phyloP scores from a whole-genome alignment of 768 basidiomycete genomes.

The Obba rivulosa region DNA sequence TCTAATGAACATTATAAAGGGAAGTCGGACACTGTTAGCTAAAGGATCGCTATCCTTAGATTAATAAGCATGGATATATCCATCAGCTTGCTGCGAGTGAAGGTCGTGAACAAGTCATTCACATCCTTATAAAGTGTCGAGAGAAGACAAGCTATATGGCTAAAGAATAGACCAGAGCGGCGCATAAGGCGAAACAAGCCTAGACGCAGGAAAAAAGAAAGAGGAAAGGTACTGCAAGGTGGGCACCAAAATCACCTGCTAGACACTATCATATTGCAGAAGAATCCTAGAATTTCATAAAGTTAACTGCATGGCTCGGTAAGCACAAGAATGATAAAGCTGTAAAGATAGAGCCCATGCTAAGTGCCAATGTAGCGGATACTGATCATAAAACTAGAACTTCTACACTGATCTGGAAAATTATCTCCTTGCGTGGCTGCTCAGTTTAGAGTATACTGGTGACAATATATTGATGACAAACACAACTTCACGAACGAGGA shows the following conservation, averaged over 20 bases:
- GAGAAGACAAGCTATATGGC: background rate
- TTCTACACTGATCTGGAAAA: conserved; percentile 26
- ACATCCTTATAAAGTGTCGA: background rate
- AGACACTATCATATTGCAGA: conserved; percentile 22
- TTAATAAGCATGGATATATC: background rate
- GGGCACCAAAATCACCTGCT: conserved; percentile 3
- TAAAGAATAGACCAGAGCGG: background rate
- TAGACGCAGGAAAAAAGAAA: background rate
- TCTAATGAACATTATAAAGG: conserved; percentile 4
- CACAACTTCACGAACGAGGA: conserved; percentile 17
- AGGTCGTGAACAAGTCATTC: background rate
- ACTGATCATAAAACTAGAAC: conserved; percentile 13
- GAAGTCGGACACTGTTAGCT: conserved; percentile 3
- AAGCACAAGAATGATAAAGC: conserved; percentile 21
- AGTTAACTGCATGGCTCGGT: conserved; percentile 3
- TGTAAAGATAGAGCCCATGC: conserved; percentile 16
- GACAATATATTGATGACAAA: conserved; percentile 25
- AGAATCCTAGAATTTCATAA: conserved; percentile 6
- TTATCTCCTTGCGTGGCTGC: conserved; percentile 25
- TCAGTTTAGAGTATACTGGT: conserved; percentile 16
- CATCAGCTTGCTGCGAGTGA: background rate
- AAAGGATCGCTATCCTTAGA: conserved; percentile 1
- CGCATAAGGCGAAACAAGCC: background rate
- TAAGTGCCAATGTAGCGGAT: background rate
- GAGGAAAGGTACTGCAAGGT: background rate